These are phyloP conservation scores for Phytopythium aichiense DNA, from an alignment of 352 stramenopile genomes.

Conservation along the genomic window DNA sequence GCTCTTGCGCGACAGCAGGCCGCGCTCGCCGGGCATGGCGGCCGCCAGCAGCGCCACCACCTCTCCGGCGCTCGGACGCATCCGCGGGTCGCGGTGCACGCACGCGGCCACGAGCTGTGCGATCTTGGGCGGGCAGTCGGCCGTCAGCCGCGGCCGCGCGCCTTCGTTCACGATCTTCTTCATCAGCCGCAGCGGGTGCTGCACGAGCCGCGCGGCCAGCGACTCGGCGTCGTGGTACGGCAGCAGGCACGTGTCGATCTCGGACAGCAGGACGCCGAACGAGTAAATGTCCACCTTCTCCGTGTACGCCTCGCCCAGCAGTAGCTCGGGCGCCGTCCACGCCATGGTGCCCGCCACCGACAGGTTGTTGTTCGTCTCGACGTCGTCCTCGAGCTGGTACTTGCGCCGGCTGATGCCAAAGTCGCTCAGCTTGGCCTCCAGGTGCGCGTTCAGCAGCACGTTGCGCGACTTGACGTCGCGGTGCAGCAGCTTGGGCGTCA, in stretches of 20 bases:
- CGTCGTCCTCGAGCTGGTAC: slow-evolving; percentile 26
- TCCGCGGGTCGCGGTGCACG: slow-evolving; percentile 41
- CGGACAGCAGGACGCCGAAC: slow-evolving; percentile 61
- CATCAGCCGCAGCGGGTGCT: slow-evolving; percentile 55
- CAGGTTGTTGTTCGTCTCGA: slow-evolving; percentile 34
- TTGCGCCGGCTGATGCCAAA: slow-evolving; percentile 58
- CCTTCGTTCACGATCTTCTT: slow-evolving; percentile 53
- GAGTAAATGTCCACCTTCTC: slow-evolving; percentile 82
- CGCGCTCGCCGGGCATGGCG: slow-evolving; percentile 20
- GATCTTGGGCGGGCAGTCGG: slow-evolving; percentile 52
- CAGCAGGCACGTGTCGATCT: slow-evolving; percentile 69
- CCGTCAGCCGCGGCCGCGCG: slow-evolving; percentile 47
- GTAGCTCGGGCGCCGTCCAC: slow-evolving; percentile 59
- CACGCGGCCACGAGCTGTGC: slow-evolving; percentile 53
- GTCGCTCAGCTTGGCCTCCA: slow-evolving; percentile 53
- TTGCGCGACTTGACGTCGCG: slow-evolving; percentile 89
- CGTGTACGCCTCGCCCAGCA: slow-evolving; percentile 61
- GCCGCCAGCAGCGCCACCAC: slow-evolving; percentile 38
- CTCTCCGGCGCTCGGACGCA: slow-evolving; percentile 42
- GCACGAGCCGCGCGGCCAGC: slow-evolving; percentile 32
- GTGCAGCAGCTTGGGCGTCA: slow-evolving; percentile 78
- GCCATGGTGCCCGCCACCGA: slow-evolving; percentile 56
- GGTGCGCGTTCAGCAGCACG: slow-evolving; percentile 56
- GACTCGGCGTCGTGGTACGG: slow-evolving; percentile 59
- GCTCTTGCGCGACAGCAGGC: slow-evolving; percentile 26